A percentile compares a stretch with the other conserved stretches of the same genome.
Conservation (phyloP, 2,329 filamentous ascomycete genomes). For the Fusarium multiceps region DNA sequence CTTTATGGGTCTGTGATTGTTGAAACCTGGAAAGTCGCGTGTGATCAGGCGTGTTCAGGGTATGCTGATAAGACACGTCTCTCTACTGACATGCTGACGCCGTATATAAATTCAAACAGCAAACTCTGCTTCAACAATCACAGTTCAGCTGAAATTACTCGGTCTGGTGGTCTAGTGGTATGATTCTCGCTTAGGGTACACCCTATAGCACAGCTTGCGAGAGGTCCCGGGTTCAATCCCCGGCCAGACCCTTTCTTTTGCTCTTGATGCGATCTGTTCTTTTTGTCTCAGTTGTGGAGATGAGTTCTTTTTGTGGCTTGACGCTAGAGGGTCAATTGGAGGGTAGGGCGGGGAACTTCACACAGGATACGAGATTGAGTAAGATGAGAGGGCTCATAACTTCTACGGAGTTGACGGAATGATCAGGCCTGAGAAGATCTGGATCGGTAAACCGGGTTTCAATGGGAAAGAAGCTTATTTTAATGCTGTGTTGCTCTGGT, state of each 20-base stretch:
- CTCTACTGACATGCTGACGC: too few species aligned
- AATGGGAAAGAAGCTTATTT: not conserved
- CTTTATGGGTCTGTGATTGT: not conserved
- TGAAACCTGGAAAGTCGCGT: not conserved
- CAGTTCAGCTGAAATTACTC: constrained; percentile 13
- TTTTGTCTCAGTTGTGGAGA: not conserved
- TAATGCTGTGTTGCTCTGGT: not conserved
- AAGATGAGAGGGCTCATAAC: not conserved
- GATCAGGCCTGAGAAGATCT: not conserved
- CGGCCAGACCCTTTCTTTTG: constrained; percentile 56
- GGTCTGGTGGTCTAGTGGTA: constrained; percentile 72
- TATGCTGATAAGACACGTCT: too few species aligned
- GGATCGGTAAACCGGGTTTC: not conserved
- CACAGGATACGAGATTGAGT: not conserved
- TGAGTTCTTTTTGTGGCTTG: not conserved
- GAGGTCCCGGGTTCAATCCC: constrained; percentile 61
- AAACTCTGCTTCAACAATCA: accelerated
- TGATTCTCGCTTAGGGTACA: constrained; percentile 76
- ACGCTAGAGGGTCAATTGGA: not conserved
- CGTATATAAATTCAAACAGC: too few species aligned
- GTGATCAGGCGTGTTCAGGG: not conserved
- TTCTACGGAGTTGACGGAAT: not conserved
- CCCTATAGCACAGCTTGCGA: constrained; percentile 54
- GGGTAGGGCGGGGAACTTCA: not conserved
- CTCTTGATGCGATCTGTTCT: not conserved